Base-by-base conservation (phyloP, 1,284 basidiomycete genomes). In the Gastroboletus turbinatus region DNA sequence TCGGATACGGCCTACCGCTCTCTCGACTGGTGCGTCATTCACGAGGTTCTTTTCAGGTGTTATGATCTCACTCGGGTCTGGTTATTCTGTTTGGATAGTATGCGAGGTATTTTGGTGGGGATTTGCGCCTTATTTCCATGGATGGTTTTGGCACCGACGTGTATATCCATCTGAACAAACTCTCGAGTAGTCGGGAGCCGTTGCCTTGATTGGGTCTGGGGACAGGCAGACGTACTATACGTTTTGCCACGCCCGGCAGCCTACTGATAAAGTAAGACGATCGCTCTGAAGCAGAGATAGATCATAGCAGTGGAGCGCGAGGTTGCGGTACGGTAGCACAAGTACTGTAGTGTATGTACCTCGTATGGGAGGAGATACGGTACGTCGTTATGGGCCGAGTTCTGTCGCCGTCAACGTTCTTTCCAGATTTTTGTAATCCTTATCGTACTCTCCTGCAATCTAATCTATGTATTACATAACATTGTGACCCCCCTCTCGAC, bases 21-120 rank as follows among this genome's bases (percentile, higher is more conserved):
- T 94, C 92, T 43, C 77, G 94, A 74, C 75, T 96, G 78, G 91
- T 92, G 62, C 67, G 88, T 55, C 43, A 42, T 30, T 17, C 23
- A 21, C 7, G 13, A 44, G 38, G 11, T 14, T 44, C 56, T 40
- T 35, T 43, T 42, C 4, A 5, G 11, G 7, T 48, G 29, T 40
- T 42, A 6, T 8, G 7, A 27, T 46, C 56, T 57, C 25, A 60
- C n/a, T 48, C 44, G 6, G 30, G 25, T 19, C 46, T 14, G 17
- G 56, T 56, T 46, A 11, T 46, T 52, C 16, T 19, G 32, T 43
- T 49, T 19, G 49, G 29, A 60, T 21, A 93, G 82, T 98, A 98
- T 65, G 94, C 94, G 1, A 79, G 95, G 44, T 98, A 98, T 74
- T 98, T 98, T 70, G 96, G 96, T 2, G 96, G 96, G 4, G 95